Conservation (phyloP, 352 stramenopile genomes). For the Lagenidium giganteum region DNA sequence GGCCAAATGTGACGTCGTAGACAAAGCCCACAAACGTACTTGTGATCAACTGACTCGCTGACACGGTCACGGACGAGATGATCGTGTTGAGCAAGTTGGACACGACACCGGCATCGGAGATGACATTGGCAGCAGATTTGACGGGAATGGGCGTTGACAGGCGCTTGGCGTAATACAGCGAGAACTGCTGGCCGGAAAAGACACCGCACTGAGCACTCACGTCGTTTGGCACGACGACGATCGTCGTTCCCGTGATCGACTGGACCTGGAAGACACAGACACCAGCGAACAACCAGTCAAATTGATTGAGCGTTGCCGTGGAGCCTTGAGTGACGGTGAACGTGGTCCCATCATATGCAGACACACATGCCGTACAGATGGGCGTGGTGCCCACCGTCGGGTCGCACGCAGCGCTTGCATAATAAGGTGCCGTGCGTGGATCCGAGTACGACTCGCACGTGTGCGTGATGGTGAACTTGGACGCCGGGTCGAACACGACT, state of each 20-base stretch:
- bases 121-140: slow-evolving; percentile 31
- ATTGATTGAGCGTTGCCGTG: slow-evolving; percentile 2
- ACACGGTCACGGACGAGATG: slow-evolving; percentile 49
- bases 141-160: slow-evolving; percentile 28
- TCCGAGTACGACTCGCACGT: slow-evolving; percentile 86
- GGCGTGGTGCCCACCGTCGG: slow-evolving; percentile 14
- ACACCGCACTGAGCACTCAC: slow-evolving; percentile 46
- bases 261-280: slow-evolving; percentile 54
- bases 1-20: slow-evolving; percentile 62
- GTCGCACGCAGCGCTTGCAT: slow-evolving; percentile 39
- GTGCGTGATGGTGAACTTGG: slow-evolving; percentile 50
- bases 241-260: slow-evolving; percentile 18
- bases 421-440: too few species aligned
- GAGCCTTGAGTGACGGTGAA: slow-evolving; percentile 31
- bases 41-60: slow-evolving; percentile 27
- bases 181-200: slow-evolving; percentile 27
- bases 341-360: slow-evolving; percentile 48
- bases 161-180: slow-evolving; percentile 59
- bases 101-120: slow-evolving; percentile 30
- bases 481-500: slow-evolving; percentile 26
- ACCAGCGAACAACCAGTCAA: slow-evolving; percentile 38
- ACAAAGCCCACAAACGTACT: slow-evolving; percentile 42
- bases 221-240: slow-evolving; percentile 34
- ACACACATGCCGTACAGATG: slow-evolving; percentile 62
- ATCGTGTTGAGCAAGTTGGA: slow-evolving; percentile 39